phyloP scores from a whole-genome alignment of 139 green algal species.

The Chlorella sorokiniana region DNA sequence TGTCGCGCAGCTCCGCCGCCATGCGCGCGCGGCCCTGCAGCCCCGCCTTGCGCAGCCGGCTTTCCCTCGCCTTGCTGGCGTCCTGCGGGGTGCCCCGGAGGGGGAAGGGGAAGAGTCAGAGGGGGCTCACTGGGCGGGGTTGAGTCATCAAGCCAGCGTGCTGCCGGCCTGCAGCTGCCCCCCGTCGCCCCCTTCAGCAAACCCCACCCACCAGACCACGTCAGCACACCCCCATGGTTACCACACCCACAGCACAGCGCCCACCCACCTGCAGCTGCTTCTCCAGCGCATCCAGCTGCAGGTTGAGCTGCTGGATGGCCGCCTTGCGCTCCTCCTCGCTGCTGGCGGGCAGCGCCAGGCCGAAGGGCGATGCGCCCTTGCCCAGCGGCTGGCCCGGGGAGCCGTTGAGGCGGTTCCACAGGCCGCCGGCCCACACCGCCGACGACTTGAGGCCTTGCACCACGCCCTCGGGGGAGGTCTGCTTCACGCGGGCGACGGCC shows the following conservation, averaged over 20 bases:
- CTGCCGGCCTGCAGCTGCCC: too few species aligned
- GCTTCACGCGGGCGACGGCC: constrained; percentile 53
- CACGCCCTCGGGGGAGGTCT: constrained; percentile 53
- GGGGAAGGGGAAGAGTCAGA: neutral
- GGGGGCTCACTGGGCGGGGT: too few species aligned
- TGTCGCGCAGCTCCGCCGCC: constrained; percentile 74
- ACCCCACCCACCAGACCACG: neutral
- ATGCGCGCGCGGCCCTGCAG: constrained; percentile 62
- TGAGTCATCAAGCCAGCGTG: too few species aligned
- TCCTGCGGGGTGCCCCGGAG: constrained; percentile 58
- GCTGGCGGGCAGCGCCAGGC: constrained; percentile 59
- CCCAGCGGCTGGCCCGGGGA: constrained; percentile 20
- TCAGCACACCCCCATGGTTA: neutral
- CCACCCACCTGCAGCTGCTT: constrained; percentile 59
- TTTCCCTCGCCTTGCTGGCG: constrained; percentile 83
- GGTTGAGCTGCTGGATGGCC: constrained; percentile 54
- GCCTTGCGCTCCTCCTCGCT: constrained; percentile 43
- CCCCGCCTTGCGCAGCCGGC: constrained; percentile 70
- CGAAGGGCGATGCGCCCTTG: constrained; percentile 27
- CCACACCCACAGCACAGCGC: neutral
- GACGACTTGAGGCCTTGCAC: constrained; percentile 56
- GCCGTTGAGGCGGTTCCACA: constrained; percentile 84
- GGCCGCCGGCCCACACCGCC: constrained; percentile 57
- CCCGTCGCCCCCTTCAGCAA: too few species aligned
- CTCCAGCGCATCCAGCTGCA: constrained; percentile 78